Evolutionary conservation across 331 rosid genomes (phyloP), one percentile per base, ranked within the genome.

Genomic region (Rosa hybrid): DNA sequence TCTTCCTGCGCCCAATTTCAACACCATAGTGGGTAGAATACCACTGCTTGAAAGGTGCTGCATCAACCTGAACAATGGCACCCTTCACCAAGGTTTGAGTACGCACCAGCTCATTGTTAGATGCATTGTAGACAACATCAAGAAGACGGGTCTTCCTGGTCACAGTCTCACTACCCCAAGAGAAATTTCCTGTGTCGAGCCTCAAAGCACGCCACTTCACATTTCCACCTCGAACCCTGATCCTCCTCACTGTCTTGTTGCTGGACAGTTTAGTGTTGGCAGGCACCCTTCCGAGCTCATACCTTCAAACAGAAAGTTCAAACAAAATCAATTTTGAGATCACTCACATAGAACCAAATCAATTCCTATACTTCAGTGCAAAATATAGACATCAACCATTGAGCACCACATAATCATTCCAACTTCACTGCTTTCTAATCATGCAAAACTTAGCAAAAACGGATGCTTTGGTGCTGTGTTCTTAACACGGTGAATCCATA

Each of bases 1-100:
- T 84, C 83, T 84, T 84, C 85, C 81, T 84, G 80, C 87, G 81
- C 4, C 87, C 87, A 57, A 84, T 67, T 25, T 84, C 87, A 56
- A 84, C 87, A 9, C 87, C 87, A 9, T 84, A 84, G 80, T 81
- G 87, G 53, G 82, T 84, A 23, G 78, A 84, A 42, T 84, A 81
- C 87, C 87, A 84, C 83, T 84, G 85, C 74, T 81, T 84, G 72
- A 84, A 84, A 23, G 87, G 87, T 25, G 87, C 87, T 7, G 87
- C 87, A 81, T 84, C 87, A 68, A 84, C 87, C 75, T 84, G 88
- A 63, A 84, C 71, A 41, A 84, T 84, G 74, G 88, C 88, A 62
- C 81, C 8, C 71, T 84, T 84, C 78, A 84, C 88, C 80, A 84
- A 75, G 39, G 88, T 84, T 46, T 84, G 85, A 30, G 88, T 84